phyloP scores from a whole-genome alignment of 129 eudicot genomes.

The Helianthus annuus region DNA sequence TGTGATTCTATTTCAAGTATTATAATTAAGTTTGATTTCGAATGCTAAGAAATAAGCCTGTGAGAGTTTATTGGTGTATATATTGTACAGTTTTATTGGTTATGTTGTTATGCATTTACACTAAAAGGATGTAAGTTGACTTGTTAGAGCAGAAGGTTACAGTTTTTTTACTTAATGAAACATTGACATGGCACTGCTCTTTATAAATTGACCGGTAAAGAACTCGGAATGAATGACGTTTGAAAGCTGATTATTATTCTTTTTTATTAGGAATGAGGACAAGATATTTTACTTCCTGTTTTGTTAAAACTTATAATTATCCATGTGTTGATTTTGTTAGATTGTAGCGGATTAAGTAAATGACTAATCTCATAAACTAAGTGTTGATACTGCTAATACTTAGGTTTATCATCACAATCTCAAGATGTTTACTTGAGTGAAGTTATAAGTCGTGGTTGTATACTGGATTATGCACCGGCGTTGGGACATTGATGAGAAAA shows the following conservation, averaged over 20 bases:
- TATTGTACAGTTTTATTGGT: conserved; percentile 9
- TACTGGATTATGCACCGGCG: neutral
- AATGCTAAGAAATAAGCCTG: conserved; percentile 3
- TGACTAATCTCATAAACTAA: neutral
- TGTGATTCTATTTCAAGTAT: neutral
- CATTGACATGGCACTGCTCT: neutral
- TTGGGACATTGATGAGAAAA: neutral
- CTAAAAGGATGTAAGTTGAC: conserved; percentile 11
- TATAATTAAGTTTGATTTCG: neutral
- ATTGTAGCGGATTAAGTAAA: neutral
- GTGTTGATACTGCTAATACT: neutral
- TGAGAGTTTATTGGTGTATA: conserved; percentile 4
- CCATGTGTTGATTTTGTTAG: conserved; percentile 6
- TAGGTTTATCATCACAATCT: conserved; percentile 1
- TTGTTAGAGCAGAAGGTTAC: conserved; percentile 21
- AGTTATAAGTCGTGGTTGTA: conserved; percentile 12
- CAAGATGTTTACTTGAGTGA: neutral
- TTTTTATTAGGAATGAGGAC: conserved; percentile 1
- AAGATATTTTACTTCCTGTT: neutral
- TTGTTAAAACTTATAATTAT: neutral
- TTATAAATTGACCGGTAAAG: neutral
- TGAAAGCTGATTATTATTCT: neutral
- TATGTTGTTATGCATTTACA: neutral
- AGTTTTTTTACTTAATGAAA: neutral
- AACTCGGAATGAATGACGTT: conserved; percentile 6